Base-by-base conservation (phyloP, 192 early-diverging fungal species). In the Coemansia sp. region DNA sequence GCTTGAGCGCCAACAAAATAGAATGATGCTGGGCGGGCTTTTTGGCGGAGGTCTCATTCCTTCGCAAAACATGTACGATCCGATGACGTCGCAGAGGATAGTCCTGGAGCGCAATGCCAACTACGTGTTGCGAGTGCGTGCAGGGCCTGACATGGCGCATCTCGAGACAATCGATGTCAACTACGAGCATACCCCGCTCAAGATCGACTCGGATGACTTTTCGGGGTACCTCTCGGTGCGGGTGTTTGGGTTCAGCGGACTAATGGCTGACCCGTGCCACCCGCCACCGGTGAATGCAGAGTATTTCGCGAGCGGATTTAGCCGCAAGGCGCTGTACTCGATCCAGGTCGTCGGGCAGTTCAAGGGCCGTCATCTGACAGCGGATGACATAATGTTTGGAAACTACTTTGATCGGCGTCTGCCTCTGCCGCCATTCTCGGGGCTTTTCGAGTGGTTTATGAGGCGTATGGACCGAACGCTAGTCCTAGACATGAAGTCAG, bases 361-460 rank as follows among this genome's bases (percentile, higher is more conserved):
- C 45, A 62, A 71, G 20, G 68, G 66, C 49, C 63, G 61, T 59
- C 60, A 63, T 5, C 64, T 83, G 68, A 77, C 80, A 0, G 80
- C 80, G 3, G 75, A 83, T 66, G 62, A 83, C 66, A 77, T 83
- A 23, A 83, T 83, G 75, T 83, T 83, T 63, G 80, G 80, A 66
- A 83, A 83, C 66, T 83, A 77, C 72, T 83, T 83, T 71, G 80
- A 83, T 66, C 70, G 73, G 64, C 71, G 75, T 0, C 69, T 83
- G 63, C 75, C 75, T 33, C 72, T 83, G 56, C 80, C 80, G 61
- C 80, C 80, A 18, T 83, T 83, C 60, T 77, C 80, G 43, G 75
- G 80, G 15, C 72, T 83, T 21, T 83, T 77, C 26, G 80, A 83
- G 68, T 83, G 80, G 80, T 83, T 83, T 49, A 83, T 83, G 80